Evolutionary conservation across 176 grass and related monocot genomes (phyloP).

Genomic region (Carex cristatella): DNA sequence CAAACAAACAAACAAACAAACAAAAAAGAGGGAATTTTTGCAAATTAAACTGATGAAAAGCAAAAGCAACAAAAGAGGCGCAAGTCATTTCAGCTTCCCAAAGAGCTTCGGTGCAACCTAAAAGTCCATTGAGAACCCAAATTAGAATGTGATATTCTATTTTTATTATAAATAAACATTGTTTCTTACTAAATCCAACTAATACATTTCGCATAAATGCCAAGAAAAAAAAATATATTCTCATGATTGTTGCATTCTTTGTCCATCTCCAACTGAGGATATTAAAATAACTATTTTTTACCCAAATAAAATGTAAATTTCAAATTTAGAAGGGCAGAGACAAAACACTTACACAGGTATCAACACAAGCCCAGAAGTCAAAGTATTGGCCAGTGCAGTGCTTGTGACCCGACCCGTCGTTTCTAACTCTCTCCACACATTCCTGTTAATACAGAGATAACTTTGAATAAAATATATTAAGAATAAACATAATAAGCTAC

Average conservation of each 20-base stretch:
- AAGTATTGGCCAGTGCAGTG: slow-evolving; percentile 38
- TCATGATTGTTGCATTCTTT: neutral
- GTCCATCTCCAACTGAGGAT: neutral
- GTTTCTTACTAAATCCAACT: neutral
- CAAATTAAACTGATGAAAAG: neutral
- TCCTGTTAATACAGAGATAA: neutral
- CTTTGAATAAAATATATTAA: neutral
- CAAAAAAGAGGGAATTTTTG: neutral
- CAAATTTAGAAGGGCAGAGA: neutral
- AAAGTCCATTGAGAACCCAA: neutral
- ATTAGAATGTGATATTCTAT: neutral
- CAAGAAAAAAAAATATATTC: neutral
- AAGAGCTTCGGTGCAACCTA: neutral
- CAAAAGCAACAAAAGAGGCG: neutral
- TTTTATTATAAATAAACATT: neutral
- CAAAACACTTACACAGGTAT: slow-evolving; percentile 18
- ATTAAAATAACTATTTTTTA: neutral
- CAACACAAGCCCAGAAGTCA: slow-evolving; percentile 30
- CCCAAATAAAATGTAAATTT: neutral
- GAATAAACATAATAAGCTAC: neutral
- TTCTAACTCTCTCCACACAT: slow-evolving; percentile 31
- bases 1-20: too few relatives aligned
- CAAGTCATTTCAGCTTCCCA: neutral
- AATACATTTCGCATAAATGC: neutral
- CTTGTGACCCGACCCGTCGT: slow-evolving; percentile 21